phyloP scores from a whole-genome alignment of 345 rosid genomes.

The Schrenkiella parvula region DNA sequence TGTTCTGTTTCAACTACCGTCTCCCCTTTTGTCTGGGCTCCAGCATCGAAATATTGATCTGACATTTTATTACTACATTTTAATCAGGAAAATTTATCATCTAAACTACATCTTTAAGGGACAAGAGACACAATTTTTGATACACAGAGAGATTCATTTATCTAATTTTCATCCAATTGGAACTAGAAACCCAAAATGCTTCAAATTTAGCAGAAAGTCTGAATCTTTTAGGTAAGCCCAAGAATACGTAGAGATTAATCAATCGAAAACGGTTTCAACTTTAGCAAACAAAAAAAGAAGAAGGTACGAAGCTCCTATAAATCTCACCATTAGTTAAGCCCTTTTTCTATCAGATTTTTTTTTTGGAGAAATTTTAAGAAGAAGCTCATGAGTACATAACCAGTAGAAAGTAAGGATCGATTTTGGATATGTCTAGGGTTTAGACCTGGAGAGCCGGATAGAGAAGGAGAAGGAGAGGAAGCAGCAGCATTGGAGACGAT shows the following conservation, averaged over 20 bases:
- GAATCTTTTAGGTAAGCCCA: neutral
- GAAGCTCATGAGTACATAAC: neutral
- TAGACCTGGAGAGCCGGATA: slow-evolving; percentile 33
- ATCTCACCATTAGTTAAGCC: neutral
- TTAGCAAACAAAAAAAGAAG: too few species aligned
- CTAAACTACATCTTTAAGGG: neutral
- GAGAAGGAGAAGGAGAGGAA: slow-evolving; percentile 29
- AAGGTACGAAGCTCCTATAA: neutral
- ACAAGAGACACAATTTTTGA: neutral
- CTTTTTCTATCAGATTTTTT: neutral
- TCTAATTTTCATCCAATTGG: neutral
- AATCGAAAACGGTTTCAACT: neutral
- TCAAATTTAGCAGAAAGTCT: neutral
- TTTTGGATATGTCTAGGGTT: neutral
- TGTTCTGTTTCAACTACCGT: slow-evolving; percentile 61
- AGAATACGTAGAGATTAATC: neutral
- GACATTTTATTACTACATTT: neutral
- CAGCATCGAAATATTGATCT: slow-evolving; percentile 46
- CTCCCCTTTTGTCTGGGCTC: slow-evolving; percentile 37
- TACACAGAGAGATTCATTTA: neutral
- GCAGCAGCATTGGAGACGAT: slow-evolving; percentile 33
- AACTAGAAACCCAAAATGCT: neutral
- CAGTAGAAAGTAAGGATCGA: neutral
- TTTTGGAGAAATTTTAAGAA: neutral
- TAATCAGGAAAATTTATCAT: neutral